These are phyloP conservation scores for Xylogone sp. DNA, from an alignment of 2,329 filamentous ascomycete genomes.

Conservation along the genomic window DNA sequence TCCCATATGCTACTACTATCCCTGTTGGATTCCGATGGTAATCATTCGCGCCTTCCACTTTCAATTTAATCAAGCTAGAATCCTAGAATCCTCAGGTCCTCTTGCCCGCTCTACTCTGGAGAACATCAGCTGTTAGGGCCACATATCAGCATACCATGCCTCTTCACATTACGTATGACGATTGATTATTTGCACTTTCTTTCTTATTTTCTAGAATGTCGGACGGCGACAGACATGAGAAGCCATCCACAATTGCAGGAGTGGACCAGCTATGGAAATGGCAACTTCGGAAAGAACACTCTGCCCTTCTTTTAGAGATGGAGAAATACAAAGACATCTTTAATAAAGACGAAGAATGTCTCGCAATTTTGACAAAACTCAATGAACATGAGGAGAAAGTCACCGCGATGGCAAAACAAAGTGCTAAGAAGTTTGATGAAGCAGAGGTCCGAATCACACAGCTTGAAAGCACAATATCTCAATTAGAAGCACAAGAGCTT, in stretches of 20 bases:
- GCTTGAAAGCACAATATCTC: neutral
- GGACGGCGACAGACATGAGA: neutral
- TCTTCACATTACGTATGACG: too few relatives aligned
- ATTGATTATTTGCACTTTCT: neutral
- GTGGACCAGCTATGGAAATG: slow-evolving; percentile 16
- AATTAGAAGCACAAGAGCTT: neutral
- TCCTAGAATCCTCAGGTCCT: too few relatives aligned
- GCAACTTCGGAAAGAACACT: slow-evolving; percentile 21
- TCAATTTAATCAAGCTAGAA: too few relatives aligned
- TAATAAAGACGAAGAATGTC: neutral
- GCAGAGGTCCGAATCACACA: neutral
- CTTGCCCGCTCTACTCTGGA: too few relatives aligned
- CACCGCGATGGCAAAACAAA: neutral
- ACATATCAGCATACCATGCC: too few relatives aligned
- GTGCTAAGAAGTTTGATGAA: neutral
- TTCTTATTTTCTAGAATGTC: neutral
- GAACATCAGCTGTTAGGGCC: too few relatives aligned
- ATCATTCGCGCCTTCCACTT: too few relatives aligned
- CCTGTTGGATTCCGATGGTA: too few relatives aligned
- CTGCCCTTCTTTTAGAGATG: slow-evolving; percentile 13
- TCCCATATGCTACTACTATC: too few relatives aligned
- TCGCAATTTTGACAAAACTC: neutral
- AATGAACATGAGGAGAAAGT: neutral
- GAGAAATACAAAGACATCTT: neutral
- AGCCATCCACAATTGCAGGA: neutral